Evolutionary conservation across 139 green algal species (phyloP).

Genomic region (Chlorella sp.): DNA sequence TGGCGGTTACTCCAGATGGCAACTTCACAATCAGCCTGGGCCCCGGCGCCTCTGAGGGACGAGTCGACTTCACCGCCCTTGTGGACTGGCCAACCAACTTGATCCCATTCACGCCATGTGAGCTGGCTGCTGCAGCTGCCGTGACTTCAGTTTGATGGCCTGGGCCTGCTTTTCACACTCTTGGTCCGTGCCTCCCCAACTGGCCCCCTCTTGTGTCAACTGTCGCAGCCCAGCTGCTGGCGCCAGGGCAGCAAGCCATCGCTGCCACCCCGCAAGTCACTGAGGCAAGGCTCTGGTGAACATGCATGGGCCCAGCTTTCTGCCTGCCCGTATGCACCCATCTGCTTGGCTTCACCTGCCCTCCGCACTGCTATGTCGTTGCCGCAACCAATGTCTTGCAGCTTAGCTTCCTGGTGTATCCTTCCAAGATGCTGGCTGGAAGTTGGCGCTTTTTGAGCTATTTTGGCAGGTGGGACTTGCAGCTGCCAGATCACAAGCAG

Average conservation of each 20-base stretch:
- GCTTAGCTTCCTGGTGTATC: neutral
- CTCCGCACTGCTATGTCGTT: too few relatives aligned
- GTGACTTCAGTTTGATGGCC: too few relatives aligned
- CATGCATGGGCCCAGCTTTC: too few relatives aligned
- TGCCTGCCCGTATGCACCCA: neutral
- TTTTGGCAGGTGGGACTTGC: neutral
- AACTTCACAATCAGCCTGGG: neutral
- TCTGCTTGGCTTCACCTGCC: too few relatives aligned
- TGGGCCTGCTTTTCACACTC: too few relatives aligned
- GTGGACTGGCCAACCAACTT: slow-evolving; percentile 1
- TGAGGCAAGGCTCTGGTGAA: neutral
- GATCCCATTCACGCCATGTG: neutral
- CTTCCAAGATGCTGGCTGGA: neutral
- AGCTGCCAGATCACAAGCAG: too few relatives aligned
- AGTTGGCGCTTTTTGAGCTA: neutral
- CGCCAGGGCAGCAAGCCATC: neutral
- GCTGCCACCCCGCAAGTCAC: neutral
- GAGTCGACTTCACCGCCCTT: neutral
- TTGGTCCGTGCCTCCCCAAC: too few relatives aligned
- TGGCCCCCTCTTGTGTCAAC: too few relatives aligned
- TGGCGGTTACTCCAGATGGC: neutral
- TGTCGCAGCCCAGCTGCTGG: neutral
- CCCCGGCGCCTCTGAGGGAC: neutral
- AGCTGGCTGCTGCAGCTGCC: too few relatives aligned
- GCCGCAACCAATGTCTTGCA: neutral